A percentile compares a stretch with the other conserved stretches of the same genome.
Conservation (phyloP, 2,329 filamentous ascomycete genomes). For the Pseudogymnoascus sp. region DNA sequence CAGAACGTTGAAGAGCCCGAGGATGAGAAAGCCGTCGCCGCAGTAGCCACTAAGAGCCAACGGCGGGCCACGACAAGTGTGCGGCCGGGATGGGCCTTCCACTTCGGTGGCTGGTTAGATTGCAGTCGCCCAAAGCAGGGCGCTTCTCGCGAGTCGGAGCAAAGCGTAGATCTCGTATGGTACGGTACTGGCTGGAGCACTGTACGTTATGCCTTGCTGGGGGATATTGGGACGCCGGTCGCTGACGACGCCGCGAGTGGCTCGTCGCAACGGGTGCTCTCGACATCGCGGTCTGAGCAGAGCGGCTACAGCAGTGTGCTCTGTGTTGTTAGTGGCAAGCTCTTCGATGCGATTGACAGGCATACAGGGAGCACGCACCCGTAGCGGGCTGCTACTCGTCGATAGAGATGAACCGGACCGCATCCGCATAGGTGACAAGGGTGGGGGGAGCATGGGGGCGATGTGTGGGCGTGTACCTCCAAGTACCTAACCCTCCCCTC, state of each 20-base stretch:
- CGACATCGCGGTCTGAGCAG: slow-evolving; percentile 28
- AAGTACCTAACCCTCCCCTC: background rate
- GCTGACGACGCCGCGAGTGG: slow-evolving; percentile 32
- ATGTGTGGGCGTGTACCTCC: background rate
- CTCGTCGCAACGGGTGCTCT: slow-evolving; percentile 28
- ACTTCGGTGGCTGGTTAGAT: slow-evolving; percentile 8
- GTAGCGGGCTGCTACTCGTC: slow-evolving; percentile 1
- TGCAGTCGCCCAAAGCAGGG: background rate
- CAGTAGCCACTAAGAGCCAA: slow-evolving; percentile 5
- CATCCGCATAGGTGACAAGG: slow-evolving; percentile 3
- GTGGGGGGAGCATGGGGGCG: slow-evolving; percentile 6
- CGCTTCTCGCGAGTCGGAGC: slow-evolving; percentile 8
- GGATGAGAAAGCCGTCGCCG: slow-evolving; percentile 1
- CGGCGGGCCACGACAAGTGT: slow-evolving; percentile 1
- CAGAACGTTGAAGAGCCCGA: background rate
- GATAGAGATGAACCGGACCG: slow-evolving; percentile 9
- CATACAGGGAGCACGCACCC: slow-evolving; percentile 3
- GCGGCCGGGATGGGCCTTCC: slow-evolving; percentile 1
- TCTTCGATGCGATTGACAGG: slow-evolving; percentile 2
- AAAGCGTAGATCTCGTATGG: slow-evolving; percentile 3
- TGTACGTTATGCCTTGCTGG: slow-evolving; percentile 4
- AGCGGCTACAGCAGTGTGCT: slow-evolving; percentile 38
- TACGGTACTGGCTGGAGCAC: slow-evolving; percentile 5
- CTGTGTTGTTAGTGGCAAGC: slow-evolving; percentile 37
- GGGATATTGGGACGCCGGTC: slow-evolving; percentile 20